A percentile compares a stretch with the other conserved stretches of the same genome.
Evolutionary conservation across 2,329 filamentous ascomycete genomes (phyloP).

Genomic region (Cercospora zeae-maydis): DNA sequence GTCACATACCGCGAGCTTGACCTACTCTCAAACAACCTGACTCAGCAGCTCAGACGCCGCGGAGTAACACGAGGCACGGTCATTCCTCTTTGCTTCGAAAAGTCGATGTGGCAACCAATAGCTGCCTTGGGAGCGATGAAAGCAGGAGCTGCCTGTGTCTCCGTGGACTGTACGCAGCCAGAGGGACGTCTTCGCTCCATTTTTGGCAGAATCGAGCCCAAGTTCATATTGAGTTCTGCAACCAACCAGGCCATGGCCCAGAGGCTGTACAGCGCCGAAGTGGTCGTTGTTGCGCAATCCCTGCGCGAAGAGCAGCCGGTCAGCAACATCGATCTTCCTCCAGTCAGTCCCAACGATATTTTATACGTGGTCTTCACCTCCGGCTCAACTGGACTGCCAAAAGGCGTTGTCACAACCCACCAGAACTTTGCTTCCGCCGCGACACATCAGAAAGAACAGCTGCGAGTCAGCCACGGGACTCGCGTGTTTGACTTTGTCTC

Average conservation of each 20-base stretch:
- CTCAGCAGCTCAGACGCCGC: not conserved
- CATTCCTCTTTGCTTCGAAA: constrained; percentile 31
- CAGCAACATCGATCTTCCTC: not conserved
- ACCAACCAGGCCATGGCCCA: not conserved
- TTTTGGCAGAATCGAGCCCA: constrained; percentile 26
- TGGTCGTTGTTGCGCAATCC: not conserved
- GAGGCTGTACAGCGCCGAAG: not conserved
- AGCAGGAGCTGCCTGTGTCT: constrained; percentile 31
- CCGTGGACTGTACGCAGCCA: constrained; percentile 19
- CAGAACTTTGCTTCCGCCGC: constrained; percentile 8
- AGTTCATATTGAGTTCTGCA: constrained; percentile 8
- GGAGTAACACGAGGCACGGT: constrained; percentile 5
- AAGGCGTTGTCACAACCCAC: constrained; percentile 17
- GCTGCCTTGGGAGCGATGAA: constrained; percentile 32
- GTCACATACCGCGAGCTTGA: constrained; percentile 30
- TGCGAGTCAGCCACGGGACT: constrained; percentile 7
- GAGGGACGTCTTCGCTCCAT: constrained; percentile 30
- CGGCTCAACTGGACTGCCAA: constrained; percentile 20
- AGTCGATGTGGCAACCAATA: constrained; percentile 29
- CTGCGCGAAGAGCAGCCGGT: not conserved
- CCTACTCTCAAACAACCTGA: constrained; percentile 13
- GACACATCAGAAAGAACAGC: constrained; percentile 1
- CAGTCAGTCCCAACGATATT: not conserved
- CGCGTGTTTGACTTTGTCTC: constrained; percentile 21
- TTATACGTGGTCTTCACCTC: constrained; percentile 19